phyloP scores from a whole-genome alignment of 2,329 filamentous ascomycete species.

The Dactylonectria estremocensis region DNA sequence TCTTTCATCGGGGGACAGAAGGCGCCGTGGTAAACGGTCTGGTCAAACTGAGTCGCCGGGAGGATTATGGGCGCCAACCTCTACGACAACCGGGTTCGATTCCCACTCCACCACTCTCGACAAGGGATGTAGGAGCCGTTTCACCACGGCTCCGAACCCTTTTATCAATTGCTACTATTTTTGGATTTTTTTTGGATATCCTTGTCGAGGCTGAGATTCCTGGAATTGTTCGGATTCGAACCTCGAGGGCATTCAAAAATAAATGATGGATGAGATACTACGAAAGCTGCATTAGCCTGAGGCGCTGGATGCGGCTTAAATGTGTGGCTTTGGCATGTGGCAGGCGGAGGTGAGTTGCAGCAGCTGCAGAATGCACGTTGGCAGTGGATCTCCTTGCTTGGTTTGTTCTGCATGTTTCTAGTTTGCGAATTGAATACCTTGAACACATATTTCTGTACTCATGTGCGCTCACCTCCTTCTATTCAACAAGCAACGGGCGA shows the following conservation, averaged over 20 bases:
- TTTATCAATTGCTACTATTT: conserved; percentile 38
- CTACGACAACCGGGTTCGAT: conserved; percentile 38
- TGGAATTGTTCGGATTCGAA: background rate
- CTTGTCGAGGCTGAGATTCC: background rate
- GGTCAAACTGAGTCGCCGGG: conserved; percentile 46
- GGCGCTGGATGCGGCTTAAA: background rate
- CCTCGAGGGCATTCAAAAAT: background rate
- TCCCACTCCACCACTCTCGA: conserved; percentile 16
- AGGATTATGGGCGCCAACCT: conserved; percentile 28
- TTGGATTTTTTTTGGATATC: background rate
- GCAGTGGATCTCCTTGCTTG: background rate
- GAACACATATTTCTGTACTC: no score
- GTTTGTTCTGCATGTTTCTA: background rate
- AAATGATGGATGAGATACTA: no score
- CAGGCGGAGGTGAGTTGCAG: background rate
- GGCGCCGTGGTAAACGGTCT: conserved; percentile 49
- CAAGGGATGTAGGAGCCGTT: conserved; percentile 48
- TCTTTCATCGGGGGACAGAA: conserved; percentile 35
- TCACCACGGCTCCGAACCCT: conserved; percentile 47
- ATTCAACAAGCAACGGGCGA: no score
- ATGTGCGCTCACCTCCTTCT: no score
- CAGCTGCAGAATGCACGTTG: background rate
- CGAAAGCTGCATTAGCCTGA: background rate
- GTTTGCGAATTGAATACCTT: background rate
- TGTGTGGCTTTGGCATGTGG: background rate